phyloP scores from a whole-genome alignment of 2,329 filamentous ascomycete species.

The Magnaporthiopsis incrustans region DNA sequence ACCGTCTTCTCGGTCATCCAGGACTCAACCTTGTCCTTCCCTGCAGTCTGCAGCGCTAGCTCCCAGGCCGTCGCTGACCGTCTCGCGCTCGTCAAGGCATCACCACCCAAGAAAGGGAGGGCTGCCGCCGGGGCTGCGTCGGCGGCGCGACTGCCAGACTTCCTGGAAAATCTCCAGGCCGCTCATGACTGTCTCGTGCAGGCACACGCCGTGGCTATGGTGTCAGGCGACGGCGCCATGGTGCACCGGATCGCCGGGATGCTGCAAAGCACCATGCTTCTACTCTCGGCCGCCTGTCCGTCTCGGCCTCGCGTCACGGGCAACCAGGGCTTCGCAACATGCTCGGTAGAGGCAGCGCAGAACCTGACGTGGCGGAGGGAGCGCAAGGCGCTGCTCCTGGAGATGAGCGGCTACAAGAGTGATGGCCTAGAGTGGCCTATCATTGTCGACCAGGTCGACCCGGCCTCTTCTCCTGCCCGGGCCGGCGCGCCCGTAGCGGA shows the following conservation, averaged over 20 bases:
- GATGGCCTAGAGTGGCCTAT: constrained; percentile 27
- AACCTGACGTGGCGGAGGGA: constrained; percentile 62
- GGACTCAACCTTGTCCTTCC: constrained; percentile 86
- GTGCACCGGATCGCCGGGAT: constrained; percentile 57
- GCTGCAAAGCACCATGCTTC: constrained; percentile 56
- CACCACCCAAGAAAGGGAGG: constrained; percentile 25
- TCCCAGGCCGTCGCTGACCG: constrained; percentile 32
- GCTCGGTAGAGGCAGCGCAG: constrained; percentile 61
- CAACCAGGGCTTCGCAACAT: constrained; percentile 51
- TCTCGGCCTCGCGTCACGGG: constrained; percentile 35
- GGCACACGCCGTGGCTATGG: constrained; percentile 49
- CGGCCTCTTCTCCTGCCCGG: not conserved
- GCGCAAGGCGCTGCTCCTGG: constrained; percentile 41
- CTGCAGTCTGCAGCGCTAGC: constrained; percentile 46
- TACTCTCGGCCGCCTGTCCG: constrained; percentile 54
- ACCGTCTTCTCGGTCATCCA: constrained; percentile 83
- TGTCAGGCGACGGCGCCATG: constrained; percentile 47
- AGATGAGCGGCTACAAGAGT: constrained; percentile 33
- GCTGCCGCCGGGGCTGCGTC: constrained; percentile 13
- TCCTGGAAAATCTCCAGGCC: constrained; percentile 52
- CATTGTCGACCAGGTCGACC: constrained; percentile 16
- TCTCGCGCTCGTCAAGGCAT: constrained; percentile 24
- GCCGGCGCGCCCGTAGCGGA: constrained; percentile 22
- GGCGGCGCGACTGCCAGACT: constrained; percentile 28
- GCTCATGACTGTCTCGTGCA: constrained; percentile 60